phyloP scores from a whole-genome alignment of 2,329 filamentous ascomycete species.

The Curvularia sp. region DNA sequence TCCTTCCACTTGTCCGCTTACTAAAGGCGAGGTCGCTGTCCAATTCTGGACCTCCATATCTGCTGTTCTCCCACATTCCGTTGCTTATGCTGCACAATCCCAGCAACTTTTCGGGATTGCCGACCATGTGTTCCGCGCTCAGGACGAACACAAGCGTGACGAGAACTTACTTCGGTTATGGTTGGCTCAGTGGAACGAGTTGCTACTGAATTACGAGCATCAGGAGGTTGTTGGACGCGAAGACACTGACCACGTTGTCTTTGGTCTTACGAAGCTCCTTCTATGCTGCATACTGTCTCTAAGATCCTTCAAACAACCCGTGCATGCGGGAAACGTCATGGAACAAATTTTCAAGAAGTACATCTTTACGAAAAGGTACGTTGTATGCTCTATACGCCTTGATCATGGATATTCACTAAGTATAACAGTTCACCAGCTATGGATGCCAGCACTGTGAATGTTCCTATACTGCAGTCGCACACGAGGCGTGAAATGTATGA shows the following conservation, averaged over 20 bases:
- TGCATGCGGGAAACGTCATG: slow-evolving; percentile 41
- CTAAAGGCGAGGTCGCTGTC: slow-evolving; percentile 37
- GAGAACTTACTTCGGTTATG: slow-evolving; percentile 40
- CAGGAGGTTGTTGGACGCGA: slow-evolving; percentile 47
- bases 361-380: slow-evolving; percentile 41
- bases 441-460: slow-evolving; percentile 18
- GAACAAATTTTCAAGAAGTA: slow-evolving; percentile 46
- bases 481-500: slow-evolving; percentile 50
- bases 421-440: slow-evolving; percentile 13
- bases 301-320: slow-evolving; percentile 50
- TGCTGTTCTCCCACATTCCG: slow-evolving; percentile 37
- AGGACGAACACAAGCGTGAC: slow-evolving; percentile 44
- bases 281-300: slow-evolving; percentile 47
- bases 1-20: slow-evolving; percentile 42
- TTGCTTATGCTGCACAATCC: slow-evolving; percentile 33
- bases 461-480: slow-evolving; percentile 47
- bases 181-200: slow-evolving; percentile 41
- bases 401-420: slow-evolving; percentile 7
- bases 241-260: slow-evolving; percentile 45
- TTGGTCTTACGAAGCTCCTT: slow-evolving; percentile 52
- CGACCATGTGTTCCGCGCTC: slow-evolving; percentile 44
- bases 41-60: slow-evolving; percentile 48
- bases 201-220: slow-evolving; percentile 45
- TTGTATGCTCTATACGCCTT: not conserved
- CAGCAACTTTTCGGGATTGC: slow-evolving; percentile 48